Evolutionary conservation across 2,329 filamentous ascomycete species (phyloP).

Genomic region (Verticillium zaregamsianum): DNA sequence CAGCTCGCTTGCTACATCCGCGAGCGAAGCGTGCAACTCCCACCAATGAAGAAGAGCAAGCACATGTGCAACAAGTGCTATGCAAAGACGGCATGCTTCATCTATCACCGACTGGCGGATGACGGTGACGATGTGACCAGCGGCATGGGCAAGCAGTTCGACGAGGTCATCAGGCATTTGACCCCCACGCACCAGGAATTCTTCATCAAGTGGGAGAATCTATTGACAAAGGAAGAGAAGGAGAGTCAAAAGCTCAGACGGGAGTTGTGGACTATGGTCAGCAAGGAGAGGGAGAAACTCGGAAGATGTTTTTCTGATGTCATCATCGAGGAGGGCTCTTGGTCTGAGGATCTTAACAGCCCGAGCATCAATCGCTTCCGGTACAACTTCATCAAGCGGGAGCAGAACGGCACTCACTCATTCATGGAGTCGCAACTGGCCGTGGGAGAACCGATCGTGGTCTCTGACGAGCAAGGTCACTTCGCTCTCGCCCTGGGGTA

Average conservation of each 20-base stretch:
- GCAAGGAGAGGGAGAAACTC: conserved; percentile 78
- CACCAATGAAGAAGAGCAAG: conserved; percentile 79
- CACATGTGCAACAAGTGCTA: conserved; percentile 85
- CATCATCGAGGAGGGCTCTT: conserved; percentile 74
- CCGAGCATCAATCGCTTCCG: conserved; percentile 87
- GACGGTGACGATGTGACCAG: conserved; percentile 77
- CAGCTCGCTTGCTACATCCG: conserved; percentile 81
- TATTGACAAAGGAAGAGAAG: conserved; percentile 91
- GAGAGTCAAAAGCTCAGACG: conserved; percentile 81
- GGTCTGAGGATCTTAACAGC: conserved; percentile 62
- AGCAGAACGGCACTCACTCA: conserved; percentile 60
- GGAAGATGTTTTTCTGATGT: conserved; percentile 89
- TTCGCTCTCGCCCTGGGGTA: conserved; percentile 93
- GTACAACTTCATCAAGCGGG: conserved; percentile 78
- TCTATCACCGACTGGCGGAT: conserved; percentile 89
- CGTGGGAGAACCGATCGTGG: conserved; percentile 87
- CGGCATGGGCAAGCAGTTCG: conserved; percentile 76
- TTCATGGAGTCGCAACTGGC: conserved; percentile 88
- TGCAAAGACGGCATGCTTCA: conserved; percentile 84
- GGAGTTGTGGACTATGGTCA: conserved; percentile 96
- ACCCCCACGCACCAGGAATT: conserved; percentile 72
- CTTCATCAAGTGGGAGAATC: conserved; percentile 89
- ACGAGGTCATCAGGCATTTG: conserved; percentile 75
- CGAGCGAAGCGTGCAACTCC: conserved; percentile 73
- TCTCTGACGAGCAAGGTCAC: conserved; percentile 92